Percentiles rank a stretch among this genome's conserved stretches.
These are phyloP conservation scores for Cryptosporidium tyzzeri DNA, from an alignment of 169 alveolate genomes.

Conservation along the genomic window DNA sequence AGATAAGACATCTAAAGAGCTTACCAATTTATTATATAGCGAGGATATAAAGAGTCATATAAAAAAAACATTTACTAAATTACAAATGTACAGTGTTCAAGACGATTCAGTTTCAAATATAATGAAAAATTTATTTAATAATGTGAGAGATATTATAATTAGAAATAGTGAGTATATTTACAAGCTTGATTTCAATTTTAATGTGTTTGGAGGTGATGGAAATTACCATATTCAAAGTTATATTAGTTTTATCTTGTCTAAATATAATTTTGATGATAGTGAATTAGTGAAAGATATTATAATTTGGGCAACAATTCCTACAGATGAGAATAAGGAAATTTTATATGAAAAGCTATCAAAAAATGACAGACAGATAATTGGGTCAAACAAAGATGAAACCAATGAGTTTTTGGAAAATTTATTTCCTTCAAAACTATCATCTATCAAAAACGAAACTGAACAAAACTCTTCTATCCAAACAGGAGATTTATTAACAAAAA, in stretches of 20 bases:
- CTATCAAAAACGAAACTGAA: not conserved
- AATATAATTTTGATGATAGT: not conserved
- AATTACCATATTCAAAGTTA: slow-evolving; percentile 7
- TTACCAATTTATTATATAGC: not conserved
- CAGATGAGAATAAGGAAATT: not conserved
- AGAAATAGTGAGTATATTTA: slow-evolving; percentile 7
- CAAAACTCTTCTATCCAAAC: not conserved
- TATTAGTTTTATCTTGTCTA: slow-evolving; percentile 3
- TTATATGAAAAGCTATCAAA: not conserved
- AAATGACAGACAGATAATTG: slow-evolving; percentile 16
- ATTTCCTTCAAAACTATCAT: not conserved
- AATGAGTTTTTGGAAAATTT: not conserved
- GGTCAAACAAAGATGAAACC: not conserved
- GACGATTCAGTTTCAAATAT: slow-evolving; percentile 12
- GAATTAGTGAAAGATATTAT: slow-evolving; percentile 8
- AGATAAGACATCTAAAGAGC: slow-evolving; percentile 7
- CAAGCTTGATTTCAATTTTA: not conserved
- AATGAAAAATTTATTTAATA: not conserved
- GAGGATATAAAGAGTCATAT: slow-evolving; percentile 3
- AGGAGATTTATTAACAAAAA: not conserved
- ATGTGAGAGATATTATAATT: slow-evolving; percentile 8
- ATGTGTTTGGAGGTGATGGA: slow-evolving; percentile 38
- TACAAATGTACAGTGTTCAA: not conserved
- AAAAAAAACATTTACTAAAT: not conserved
- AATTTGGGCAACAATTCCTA: not conserved